Evolutionary conservation across 768 basidiomycete genomes (phyloP).

Genomic region (Rhizopogon vesiculosus): DNA sequence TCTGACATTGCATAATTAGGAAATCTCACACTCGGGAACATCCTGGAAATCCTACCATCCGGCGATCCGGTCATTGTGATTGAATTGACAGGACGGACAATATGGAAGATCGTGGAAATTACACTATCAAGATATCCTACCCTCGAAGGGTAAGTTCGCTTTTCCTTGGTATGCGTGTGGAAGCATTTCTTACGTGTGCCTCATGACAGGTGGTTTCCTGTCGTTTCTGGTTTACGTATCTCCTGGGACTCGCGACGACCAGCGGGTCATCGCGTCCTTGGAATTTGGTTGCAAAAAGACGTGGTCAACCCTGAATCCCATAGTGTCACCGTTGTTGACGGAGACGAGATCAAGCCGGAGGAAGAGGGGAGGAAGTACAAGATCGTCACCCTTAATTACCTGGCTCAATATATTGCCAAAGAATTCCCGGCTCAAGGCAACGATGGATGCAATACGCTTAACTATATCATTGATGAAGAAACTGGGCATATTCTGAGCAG

Average conservation of each 20-base stretch:
- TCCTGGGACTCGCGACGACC: no score
- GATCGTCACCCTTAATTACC: constrained; percentile 80
- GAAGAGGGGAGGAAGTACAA: constrained; percentile 49
- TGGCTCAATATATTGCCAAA: no score
- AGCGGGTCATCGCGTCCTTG: no score
- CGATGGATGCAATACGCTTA: constrained; percentile 72
- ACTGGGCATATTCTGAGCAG: constrained; percentile 72
- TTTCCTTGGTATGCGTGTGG: constrained; percentile 29
- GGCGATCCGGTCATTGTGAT: constrained; percentile 81
- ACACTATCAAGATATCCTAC: constrained; percentile 78
- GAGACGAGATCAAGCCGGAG: no score
- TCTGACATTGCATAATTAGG: constrained; percentile 36
- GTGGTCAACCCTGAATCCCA: no score
- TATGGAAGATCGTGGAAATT: constrained; percentile 79
- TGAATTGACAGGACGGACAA: constrained; percentile 69
- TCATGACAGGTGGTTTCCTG: no score
- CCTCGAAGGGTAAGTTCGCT: constrained; percentile 70
- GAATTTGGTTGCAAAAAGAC: no score
- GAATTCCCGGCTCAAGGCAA: constrained; percentile 64
- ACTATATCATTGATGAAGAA: constrained; percentile 79
- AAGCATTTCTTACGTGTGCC: constrained; percentile 34
- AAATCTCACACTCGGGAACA: constrained; percentile 75
- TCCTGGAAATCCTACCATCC: constrained; percentile 86
- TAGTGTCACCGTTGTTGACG: no score
- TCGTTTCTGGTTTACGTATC: no score